These are phyloP conservation scores for Anacardium occidentale DNA, from an alignment of 345 rosid species.

Conservation along the genomic window DNA sequence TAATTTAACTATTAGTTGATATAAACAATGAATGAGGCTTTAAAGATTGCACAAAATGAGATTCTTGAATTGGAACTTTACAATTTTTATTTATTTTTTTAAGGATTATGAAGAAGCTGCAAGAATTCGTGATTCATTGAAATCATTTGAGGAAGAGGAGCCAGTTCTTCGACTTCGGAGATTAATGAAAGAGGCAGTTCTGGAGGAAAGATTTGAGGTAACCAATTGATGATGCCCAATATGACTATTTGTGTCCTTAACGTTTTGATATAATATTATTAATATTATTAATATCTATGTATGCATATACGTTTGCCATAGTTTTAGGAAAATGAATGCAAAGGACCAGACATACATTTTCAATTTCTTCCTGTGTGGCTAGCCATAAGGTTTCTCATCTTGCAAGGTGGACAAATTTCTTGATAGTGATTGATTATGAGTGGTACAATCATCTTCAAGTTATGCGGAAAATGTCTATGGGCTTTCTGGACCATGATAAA, in stretches of 20 bases:
- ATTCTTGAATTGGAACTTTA: not conserved
- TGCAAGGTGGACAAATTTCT: not conserved
- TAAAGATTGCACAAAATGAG: not conserved
- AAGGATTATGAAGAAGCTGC: slow-evolving; percentile 77
- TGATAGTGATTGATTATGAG: not conserved
- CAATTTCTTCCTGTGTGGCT: not conserved
- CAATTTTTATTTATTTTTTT: not conserved
- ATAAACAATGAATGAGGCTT: not conserved
- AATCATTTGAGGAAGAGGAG: slow-evolving; percentile 63
- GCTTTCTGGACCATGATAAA: not conserved
- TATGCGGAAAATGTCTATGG: not conserved
- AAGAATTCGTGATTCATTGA: slow-evolving; percentile 60
- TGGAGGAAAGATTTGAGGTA: slow-evolving; percentile 66
- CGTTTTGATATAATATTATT: too few relatives aligned
- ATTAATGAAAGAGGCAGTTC: slow-evolving; percentile 52
- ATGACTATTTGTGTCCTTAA: not conserved
- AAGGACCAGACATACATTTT: not conserved
- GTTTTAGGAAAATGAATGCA: not conserved
- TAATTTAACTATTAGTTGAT: not conserved
- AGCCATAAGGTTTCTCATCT: not conserved
- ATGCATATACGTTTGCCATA: not conserved
- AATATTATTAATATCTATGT: too few relatives aligned
- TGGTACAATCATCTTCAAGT: not conserved
- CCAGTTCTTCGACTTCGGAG: slow-evolving; percentile 54
- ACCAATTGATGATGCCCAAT: not conserved